Percentiles rank a stretch among this genome's conserved stretches.
Evolutionary conservation across 257 asterid species (phyloP).

Genomic region (Paraleonurus japonicus): DNA sequence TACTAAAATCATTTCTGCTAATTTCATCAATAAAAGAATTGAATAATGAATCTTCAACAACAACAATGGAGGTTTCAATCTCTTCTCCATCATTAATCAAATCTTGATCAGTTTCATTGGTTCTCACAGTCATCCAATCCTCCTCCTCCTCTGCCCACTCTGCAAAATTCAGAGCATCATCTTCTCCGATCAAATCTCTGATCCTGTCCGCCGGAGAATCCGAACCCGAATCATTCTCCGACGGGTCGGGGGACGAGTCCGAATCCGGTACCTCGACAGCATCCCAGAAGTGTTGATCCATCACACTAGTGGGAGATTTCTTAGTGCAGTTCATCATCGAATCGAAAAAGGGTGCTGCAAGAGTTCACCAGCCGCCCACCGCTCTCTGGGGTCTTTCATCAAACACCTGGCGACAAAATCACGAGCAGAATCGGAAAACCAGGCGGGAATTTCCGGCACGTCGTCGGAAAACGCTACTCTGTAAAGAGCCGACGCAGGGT

Average conservation of each 20-base stretch:
- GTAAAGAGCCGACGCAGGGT: slow-evolving; percentile 68
- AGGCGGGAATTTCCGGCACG: slow-evolving; percentile 49
- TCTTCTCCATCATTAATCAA: slow-evolving; percentile 27
- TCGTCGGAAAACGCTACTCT: slow-evolving; percentile 60
- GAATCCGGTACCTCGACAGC: slow-evolving; percentile 40
- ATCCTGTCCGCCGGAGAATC: slow-evolving; percentile 54
- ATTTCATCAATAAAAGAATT: slow-evolving; percentile 34
- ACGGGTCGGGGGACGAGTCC: slow-evolving; percentile 15
- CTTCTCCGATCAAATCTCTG: slow-evolving; percentile 35
- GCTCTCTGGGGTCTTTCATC: slow-evolving; percentile 38
- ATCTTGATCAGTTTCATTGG: not conserved
- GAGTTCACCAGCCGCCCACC: slow-evolving; percentile 69
- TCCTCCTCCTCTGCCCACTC: slow-evolving; percentile 51
- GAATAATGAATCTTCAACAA: slow-evolving; percentile 21
- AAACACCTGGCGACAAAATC: slow-evolving; percentile 68
- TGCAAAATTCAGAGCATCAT: slow-evolving; percentile 11
- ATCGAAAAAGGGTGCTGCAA: slow-evolving; percentile 59
- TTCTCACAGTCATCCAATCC: slow-evolving; percentile 68
- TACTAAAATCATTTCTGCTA: slow-evolving; percentile 21
- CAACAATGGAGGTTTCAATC: slow-evolving; percentile 22
- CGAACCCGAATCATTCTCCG: slow-evolving; percentile 10
- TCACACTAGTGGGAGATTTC: slow-evolving; percentile 74
- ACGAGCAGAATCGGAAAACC: slow-evolving; percentile 48
- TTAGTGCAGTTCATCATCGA: not conserved
- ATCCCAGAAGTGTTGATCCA: slow-evolving; percentile 80